Base-by-base conservation (phyloP, 1,284 basidiomycete genomes). In the Sanguinoderma infundibulare region DNA sequence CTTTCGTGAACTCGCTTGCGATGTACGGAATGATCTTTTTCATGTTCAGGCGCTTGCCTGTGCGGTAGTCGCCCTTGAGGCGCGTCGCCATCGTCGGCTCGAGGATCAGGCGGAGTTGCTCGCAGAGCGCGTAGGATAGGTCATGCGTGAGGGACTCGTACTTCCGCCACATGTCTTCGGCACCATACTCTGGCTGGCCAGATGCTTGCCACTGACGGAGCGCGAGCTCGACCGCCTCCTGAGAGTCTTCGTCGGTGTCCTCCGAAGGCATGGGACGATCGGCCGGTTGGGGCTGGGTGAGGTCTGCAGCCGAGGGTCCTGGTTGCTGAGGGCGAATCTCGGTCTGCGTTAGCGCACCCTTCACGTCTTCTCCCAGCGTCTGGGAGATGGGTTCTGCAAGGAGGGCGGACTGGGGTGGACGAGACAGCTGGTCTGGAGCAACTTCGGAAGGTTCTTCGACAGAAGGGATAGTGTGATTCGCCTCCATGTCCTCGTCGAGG, bases 21-120 rank as follows among this genome's bases (percentile, higher is more conserved):
- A 99, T 97, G 81, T 98, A 99, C 2, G 95, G 90, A 59, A 99
- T 96, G 75, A 99, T 96, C 81, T 98, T 98, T 75, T 97, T 95
- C 97, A 99, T 98, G 78, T 99, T 99, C 50, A 99, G 86, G 26
- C 98, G 86, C 79, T 99, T 99, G 55, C 98, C 98, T 0, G 95
- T 98, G 49, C 97, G 92, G 77, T 98, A 99, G 79, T 99, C 98
- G 47, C 98, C 98, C 76, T 94, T 93, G 44, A 99, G 84, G 28
- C 98, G 88, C 10, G 97, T 98, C 2, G 98, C 96, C 44, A 94
- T 83, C 0, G 97, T 98, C 0, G 98, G 98, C 63, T 96, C 96
- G 26, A 99, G 85, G 72, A 99, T 98, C 54, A 99, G 90, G 22
- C 98, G 94, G 15, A 99, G 87, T 74, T 98, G 97, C 78, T 99